Evolutionary conservation across 2,329 filamentous ascomycete genomes (phyloP), one percentile per base, ranked within the genome.

Genomic region (Knoxdaviesia capensis): DNA sequence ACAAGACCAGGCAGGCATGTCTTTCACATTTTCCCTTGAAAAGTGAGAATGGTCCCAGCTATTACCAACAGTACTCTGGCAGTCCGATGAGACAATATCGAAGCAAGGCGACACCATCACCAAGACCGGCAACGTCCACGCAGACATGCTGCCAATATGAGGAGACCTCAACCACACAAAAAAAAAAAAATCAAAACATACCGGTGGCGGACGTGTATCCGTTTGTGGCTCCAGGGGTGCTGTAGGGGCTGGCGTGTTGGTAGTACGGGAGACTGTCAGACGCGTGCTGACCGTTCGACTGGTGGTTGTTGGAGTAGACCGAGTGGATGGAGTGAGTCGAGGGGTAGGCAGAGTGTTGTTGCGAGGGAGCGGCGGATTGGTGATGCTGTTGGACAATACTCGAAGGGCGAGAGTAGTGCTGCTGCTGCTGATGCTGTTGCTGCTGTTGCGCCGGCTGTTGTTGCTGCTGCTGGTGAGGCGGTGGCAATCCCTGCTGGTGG

Each of bases 171-270:
- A 20, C 20, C 20, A 20, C 20, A 20, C 20, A 20, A 20, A 20
- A 20, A 2, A 20, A 2, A 2, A 20, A 2, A 20, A 20, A 20
- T 20, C 2, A 20, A 20, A 20, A 20, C 20, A 20, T 20, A 20
- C 20, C 20, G 20, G 20, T 20, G 66, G 82, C 81, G 56, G 85
- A 84, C 48, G 83, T 78, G 61, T 93, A 94, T 63, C 81, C 81
- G 61, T 80, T 82, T 43, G 80, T 77, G 46, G 80, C 74, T 62
- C 80, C 84, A 50, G 82, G 77, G 43, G 83, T 80, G 62, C 80
- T 86, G 64, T 93, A 93, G 7, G 83, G 74, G 57, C 77, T 84
- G 48, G 81, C 74, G 56, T 90, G 82, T 45, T 80, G 73, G 55
- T 80, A 76, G 60, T 88, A 93, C 52, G 76, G 69, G 41, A 81